Evolutionary conservation across 1,284 basidiomycete genomes (phyloP), one percentile per base, ranked within the genome.

Genomic region (Polyporus tsugae): DNA sequence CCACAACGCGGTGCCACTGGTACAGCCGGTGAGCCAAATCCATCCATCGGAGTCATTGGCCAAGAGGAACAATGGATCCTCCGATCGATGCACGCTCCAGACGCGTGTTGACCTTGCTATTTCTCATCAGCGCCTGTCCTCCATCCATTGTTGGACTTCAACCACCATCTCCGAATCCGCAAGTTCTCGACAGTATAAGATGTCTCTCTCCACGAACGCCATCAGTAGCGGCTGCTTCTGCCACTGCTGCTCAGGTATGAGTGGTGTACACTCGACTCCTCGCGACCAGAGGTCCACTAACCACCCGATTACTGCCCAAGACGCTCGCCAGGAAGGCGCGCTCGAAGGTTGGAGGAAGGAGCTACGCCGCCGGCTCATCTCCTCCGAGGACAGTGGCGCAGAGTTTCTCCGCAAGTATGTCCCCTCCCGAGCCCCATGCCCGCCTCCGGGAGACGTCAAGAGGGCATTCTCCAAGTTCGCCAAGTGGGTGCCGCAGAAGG

Each of bases 241-340:
- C 55, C n/a, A 4, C n/a, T 36, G 36, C 35, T 11, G 19, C 33
- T 58, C 55, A 58, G 55, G 55, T 58, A 58, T 38, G 55, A 58
- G 55, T 35, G 55, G 55, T 13, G 36, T 36, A 2, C 17, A 36
- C 19, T 35, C 55, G 7, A 58, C 55, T 19, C 55, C 36, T 11
- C 19, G 29, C 29, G 33, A 33, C 10, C 6, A 11, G 7, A 58
- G 11, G 35, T 36, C 55, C 9, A 36, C 29, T 36, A 38, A 58
- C 9, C 33, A 38, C 3, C 55, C 55, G 1, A 19, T 58, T 10
- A 38, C 10, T 10, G 6, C 4, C 4, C 35, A 58, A 58, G 55
- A 38, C 35, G 22, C 36, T 9, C 33, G 6, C 55, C 9, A 58
- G 33, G 19, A 22, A 2, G 55, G 36, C 55, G 35, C 19, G 15